Evolutionary conservation across 495 filamentous ascomycete genomes (phyloP), one percentile per base, ranked within the genome.

Genomic region (Penicillium dipodomyicola): DNA sequence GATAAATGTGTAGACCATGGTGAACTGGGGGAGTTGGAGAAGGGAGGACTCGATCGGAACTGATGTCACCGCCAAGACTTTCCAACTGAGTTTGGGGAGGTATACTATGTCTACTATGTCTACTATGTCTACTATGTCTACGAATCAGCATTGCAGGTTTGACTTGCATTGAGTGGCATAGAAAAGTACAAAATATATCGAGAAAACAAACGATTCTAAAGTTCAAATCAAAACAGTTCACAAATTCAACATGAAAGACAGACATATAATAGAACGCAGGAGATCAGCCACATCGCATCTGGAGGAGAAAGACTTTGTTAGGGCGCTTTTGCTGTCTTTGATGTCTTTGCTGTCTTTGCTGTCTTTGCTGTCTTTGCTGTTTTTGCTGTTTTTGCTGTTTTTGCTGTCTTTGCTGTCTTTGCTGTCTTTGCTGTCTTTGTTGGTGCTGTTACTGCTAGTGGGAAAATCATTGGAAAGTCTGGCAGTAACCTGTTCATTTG

Each of bases 1-100:
- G 32, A 79, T 76, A 64, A 92, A 95, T 19, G 87, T 85, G 69
- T 87, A 96, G 42, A 93, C 91, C 92, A 96, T 96, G 32, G 56
- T 82, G 69, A 51, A 19, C 30, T 32, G 58, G 53, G 56, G 59
- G 52, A 46, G 65, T 61, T 59, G 61, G 57, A 59, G 63, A 60
- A 49, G 45, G 20, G 52, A 46, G 54, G 29, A 52, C 22, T n/a
- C 41, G 42, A 33, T 49, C 20, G 25, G 54, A 51, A 33, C 49
- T 67, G 60, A 70, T 66, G 60, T 64, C 65, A 68, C 65, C 27
- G 59, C 22, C 35, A 37, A 49, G 47, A 32, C n/a, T 10, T 33
- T 33, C 30, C 30, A 23, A 23, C 22, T 23, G 22, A 22, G 22
- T 22, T 22, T 23, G 22, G 22, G 22, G 2, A 20, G 20, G 20